Percentiles rank a stretch among this genome's conserved stretches.
Conservation (phyloP, 441 rosid genomes). For the Pelargonium australe region DNA sequence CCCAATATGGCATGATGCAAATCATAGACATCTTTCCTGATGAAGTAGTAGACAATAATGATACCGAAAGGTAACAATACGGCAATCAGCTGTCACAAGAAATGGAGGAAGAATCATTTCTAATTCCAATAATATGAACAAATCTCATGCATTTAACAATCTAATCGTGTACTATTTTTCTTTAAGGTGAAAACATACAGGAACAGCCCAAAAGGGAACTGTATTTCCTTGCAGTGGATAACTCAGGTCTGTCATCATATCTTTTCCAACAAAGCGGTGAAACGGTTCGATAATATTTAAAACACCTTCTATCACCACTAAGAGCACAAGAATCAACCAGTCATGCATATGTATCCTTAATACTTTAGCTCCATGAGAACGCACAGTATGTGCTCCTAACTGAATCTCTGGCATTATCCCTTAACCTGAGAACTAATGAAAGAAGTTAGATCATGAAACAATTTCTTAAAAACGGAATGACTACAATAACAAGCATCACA, state of each 20-base stretch:
- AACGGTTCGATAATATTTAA: conserved; percentile 59
- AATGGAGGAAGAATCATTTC: conserved; percentile 5
- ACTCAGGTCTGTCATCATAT: conserved; percentile 83
- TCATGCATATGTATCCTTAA: conserved; percentile 64
- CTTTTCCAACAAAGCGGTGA: conserved; percentile 81
- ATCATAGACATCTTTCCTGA: conserved; percentile 76
- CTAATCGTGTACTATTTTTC: not conserved
- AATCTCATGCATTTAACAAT: not conserved
- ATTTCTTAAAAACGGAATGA: not conserved
- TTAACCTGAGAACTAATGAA: not conserved
- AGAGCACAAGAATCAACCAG: conserved; percentile 68
- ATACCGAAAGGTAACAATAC: conserved; percentile 56
- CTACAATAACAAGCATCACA: not conserved
- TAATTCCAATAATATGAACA: not conserved
- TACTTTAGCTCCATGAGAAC: conserved; percentile 59
- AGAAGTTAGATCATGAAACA: not conserved
- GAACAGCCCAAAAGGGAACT: conserved; percentile 74
- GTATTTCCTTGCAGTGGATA: conserved; percentile 72
- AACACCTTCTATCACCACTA: conserved; percentile 38
- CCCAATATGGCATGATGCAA: conserved; percentile 82
- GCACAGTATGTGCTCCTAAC: conserved; percentile 54
- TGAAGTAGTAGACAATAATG: conserved; percentile 47
- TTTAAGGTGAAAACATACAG: conserved; percentile 41
- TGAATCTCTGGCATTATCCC: conserved; percentile 29
- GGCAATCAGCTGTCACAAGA: conserved; percentile 42